These are phyloP conservation scores for Pyricularia grisea DNA, from an alignment of 2,329 filamentous ascomycete genomes.

Conservation along the genomic window DNA sequence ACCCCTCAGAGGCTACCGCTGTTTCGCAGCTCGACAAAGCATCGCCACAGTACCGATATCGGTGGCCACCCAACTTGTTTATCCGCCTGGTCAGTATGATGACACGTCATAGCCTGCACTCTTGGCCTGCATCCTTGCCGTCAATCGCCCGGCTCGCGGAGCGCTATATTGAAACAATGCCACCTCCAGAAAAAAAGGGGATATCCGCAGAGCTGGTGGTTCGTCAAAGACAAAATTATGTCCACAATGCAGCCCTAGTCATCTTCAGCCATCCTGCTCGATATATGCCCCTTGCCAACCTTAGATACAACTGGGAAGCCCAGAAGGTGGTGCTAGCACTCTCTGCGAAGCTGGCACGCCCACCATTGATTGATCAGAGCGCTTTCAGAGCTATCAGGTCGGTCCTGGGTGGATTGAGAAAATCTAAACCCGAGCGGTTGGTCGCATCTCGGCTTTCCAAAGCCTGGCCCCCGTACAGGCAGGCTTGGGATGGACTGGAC, in stretches of 20 bases:
- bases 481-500: conserved; percentile 49
- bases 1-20: background rate
- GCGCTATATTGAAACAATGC: background rate
- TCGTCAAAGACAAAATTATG: conserved; percentile 18
- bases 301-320: conserved; percentile 46
- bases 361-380: conserved; percentile 37
- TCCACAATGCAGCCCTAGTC: conserved; percentile 31
- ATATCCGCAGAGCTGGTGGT: background rate
- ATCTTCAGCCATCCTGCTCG: conserved; percentile 18
- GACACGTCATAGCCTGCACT: background rate
- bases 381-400: conserved; percentile 46
- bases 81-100: background rate
- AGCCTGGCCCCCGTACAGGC: conserved; percentile 52
- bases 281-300: background rate
- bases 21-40: background rate
- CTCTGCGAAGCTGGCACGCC: conserved; percentile 36
- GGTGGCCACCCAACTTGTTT: background rate
- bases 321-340: conserved; percentile 43
- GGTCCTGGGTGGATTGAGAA: conserved; percentile 43
- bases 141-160: background rate
- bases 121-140: background rate
- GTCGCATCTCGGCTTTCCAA: conserved; percentile 37
- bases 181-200: background rate
- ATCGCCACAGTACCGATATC: background rate
- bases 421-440: conserved; percentile 38